A percentile compares a stretch with the other conserved stretches of the same genome.
phyloP scores from a whole-genome alignment of 148 eudicot species.

The Spergularia bocconei region DNA sequence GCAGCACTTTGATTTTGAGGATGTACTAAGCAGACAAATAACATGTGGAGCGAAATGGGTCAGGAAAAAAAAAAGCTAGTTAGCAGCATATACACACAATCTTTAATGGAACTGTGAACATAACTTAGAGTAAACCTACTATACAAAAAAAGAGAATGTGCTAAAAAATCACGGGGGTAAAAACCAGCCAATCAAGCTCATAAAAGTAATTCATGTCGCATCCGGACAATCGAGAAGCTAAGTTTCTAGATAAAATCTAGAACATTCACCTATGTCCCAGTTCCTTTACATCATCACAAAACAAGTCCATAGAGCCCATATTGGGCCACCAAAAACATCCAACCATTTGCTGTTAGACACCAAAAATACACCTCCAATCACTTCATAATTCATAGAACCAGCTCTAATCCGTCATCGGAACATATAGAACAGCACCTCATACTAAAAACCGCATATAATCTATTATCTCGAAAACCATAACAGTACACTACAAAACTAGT shows the following conservation, averaged over 20 bases:
- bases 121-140: background rate
- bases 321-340: background rate
- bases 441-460: background rate
- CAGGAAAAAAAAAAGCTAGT: background rate
- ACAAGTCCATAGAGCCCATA: background rate
- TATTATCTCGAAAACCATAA: background rate
- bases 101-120: background rate
- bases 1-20: background rate
- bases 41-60: background rate
- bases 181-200: background rate
- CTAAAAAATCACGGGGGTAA: background rate
- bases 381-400: background rate
- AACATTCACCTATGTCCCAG: background rate
- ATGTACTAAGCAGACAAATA: background rate
- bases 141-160: background rate
- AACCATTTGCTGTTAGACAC: background rate
- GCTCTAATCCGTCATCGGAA: background rate
- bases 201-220: background rate
- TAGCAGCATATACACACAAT: background rate
- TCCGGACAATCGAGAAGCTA: background rate
- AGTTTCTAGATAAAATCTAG: background rate
- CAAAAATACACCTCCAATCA: background rate
- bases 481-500: background rate
- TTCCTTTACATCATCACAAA: background rate
- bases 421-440: background rate